A percentile compares a stretch with the other conserved stretches of the same genome.
phyloP scores from a whole-genome alignment of 192 early-diverging fungal species.

The Cetraspora pellucida region DNA sequence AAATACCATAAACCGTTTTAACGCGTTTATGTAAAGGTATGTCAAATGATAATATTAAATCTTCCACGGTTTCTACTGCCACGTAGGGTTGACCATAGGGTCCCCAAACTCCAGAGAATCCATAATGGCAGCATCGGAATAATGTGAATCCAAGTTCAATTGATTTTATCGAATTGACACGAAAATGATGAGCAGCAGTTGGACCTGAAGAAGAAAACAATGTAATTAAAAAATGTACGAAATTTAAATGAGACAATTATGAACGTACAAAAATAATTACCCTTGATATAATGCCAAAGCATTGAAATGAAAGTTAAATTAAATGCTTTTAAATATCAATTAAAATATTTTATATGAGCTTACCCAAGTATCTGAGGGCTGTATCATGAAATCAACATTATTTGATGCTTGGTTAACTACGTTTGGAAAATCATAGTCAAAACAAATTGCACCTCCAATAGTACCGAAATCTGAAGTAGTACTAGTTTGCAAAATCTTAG shows the following conservation, averaged over 20 bases:
- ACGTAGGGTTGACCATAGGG: conserved; percentile 33
- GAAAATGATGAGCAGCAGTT: conserved; percentile 27
- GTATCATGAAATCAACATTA: conserved; percentile 45
- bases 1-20: background rate
- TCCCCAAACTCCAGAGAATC: conserved; percentile 42
- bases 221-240: background rate
- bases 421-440: conserved; percentile 50
- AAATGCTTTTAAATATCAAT: background rate
- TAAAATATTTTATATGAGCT: background rate
- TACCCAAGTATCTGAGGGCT: conserved; percentile 50
- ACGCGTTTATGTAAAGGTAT: conserved; percentile 44
- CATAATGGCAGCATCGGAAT: conserved; percentile 47
- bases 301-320: too few species aligned
- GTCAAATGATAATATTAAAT: conserved; percentile 26
- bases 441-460: conserved; percentile 46
- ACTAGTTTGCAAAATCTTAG: conserved; percentile 37
- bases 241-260: background rate
- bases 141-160: conserved; percentile 50
- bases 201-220: background rate
- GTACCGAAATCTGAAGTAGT: conserved; percentile 42
- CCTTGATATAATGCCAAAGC: too few species aligned
- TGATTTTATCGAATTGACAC: conserved; percentile 42
- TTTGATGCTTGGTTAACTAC: conserved; percentile 48
- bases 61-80: conserved; percentile 47
- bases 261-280: too few species aligned